Percentiles rank a stretch among this genome's conserved stretches.
Conservation (phyloP, 2,329 filamentous ascomycete genomes). For the Fusarium sp. region DNA sequence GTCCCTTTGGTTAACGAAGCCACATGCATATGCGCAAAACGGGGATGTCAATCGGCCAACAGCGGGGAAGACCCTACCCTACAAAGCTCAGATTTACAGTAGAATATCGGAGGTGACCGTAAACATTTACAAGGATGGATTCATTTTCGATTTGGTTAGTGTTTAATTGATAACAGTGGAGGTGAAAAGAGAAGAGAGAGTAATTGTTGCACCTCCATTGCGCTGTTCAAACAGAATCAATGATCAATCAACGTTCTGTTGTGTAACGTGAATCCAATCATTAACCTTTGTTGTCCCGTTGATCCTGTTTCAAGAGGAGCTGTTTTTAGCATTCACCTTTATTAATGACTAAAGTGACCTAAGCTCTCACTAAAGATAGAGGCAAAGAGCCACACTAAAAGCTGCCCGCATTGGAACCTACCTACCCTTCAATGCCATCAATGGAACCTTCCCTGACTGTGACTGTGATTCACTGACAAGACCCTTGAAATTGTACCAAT, state of each 20-base stretch:
- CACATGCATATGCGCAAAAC: slow-evolving; percentile 44
- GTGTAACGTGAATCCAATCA: neutral
- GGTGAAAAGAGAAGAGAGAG: neutral
- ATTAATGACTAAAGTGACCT: slow-evolving; percentile 7
- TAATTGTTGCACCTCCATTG: neutral
- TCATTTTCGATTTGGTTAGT: neutral
- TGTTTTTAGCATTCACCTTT: slow-evolving; percentile 23
- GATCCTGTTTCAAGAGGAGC: neutral
- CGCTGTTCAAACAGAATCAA: neutral
- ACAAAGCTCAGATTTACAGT: neutral
- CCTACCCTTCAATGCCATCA: neutral
- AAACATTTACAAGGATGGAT: slow-evolving; percentile 11
- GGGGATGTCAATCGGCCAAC: slow-evolving; percentile 31
- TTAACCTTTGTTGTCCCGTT: neutral
- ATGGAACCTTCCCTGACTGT: neutral
- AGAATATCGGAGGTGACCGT: slow-evolving; percentile 37
- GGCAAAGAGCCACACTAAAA: slow-evolving; percentile 3
- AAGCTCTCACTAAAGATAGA: slow-evolving; percentile 10
- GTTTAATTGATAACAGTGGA: slow-evolving; percentile 12
- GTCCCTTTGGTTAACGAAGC: slow-evolving; percentile 35
- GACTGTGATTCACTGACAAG: slow-evolving; percentile 17
- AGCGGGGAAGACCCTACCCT: slow-evolving; percentile 26
- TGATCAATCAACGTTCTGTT: neutral
- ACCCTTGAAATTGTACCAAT: neutral
- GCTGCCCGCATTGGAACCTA: neutral